phyloP scores from a whole-genome alignment of 805 yeast species.

The Metschnikowia amazonensis region DNA sequence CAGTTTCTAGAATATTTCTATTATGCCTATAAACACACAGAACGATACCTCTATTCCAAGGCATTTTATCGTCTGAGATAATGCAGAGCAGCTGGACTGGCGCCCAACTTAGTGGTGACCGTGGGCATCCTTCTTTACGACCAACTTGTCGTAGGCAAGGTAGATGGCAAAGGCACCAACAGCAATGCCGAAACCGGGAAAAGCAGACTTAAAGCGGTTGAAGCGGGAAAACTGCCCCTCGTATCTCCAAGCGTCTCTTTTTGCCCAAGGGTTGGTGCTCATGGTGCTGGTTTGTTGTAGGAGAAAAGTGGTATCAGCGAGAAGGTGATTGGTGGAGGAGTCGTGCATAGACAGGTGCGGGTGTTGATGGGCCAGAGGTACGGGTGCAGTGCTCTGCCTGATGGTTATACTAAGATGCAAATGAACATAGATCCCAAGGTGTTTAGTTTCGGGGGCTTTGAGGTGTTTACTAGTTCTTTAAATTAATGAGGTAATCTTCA shows the following conservation, averaged over 20 bases:
- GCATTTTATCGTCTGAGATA: neutral
- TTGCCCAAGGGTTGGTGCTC: conserved; percentile 30
- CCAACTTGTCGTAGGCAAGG: conserved; percentile 56
- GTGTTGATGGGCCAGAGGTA: neutral
- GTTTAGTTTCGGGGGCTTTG: no score
- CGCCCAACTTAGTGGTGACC: conserved; percentile 18
- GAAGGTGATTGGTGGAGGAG: conserved; percentile 18
- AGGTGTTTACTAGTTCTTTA: no score
- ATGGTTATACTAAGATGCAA: neutral
- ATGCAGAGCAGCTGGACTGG: neutral
- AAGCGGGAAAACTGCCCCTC: conserved; percentile 73
- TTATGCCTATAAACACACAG: conserved; percentile 2
- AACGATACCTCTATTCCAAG: neutral
- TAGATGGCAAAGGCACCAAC: conserved; percentile 69
- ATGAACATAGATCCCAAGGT: no score
- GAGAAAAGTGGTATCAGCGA: conserved; percentile 8
- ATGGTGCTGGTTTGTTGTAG: conserved; percentile 8
- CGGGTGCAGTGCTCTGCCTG: neutral
- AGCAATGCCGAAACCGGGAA: conserved; percentile 81
- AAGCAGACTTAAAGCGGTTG: conserved; percentile 63
- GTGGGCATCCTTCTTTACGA: conserved; percentile 34
- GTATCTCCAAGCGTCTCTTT: conserved; percentile 88
- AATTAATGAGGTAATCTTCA: no score
- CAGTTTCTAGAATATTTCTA: neutral
- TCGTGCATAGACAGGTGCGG: conserved; percentile 11